Base-by-base conservation (phyloP, 768 basidiomycete genomes). In the Termitomyces sp. region DNA sequence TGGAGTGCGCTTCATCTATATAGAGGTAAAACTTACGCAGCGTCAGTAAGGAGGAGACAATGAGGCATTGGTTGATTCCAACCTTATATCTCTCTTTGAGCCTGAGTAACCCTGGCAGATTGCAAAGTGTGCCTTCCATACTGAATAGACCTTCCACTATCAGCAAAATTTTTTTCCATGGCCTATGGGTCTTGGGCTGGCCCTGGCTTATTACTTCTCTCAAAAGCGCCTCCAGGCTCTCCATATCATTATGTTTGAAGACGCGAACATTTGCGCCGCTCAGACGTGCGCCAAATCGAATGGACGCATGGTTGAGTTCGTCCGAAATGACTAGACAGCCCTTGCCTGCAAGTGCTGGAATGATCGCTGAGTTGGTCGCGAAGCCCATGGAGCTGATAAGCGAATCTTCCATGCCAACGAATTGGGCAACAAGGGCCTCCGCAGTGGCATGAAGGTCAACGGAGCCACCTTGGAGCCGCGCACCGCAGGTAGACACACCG, bases 241-340 rank as follows among this genome's bases (percentile, higher is more conserved):
- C 71, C 88, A 98, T 91, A 70, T 98, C 85, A 67, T 99, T 98
- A 70, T 99, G 97, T 79, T 95, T 96, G 86, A 92, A 99, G 82
- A 87, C 89, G 48, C 94, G 79, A 6, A 98, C 88, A 61, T 86
- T 82, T 0, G 95, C 94, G 18, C 94, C 93, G 55, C 89, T 92
- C 41, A 95, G 73, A 44, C 96, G 82, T 5, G 91, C 88, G 59
- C 97, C 97, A 65, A 92, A 92, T 20, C 96, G 87, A 63, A 99
- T 97, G 13, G 90, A 93, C 0, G 95, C 89, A 66, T 98, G 97
- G 72, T 98, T 98, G 60, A 94, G 76, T 72, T 98, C 96, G 72
- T 99, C 97, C 2, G 94, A 98, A 64, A 99, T 94, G 64, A 99
- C 87, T 22, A 99, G 77, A 68, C 88, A 94, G 0, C 96, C 97